Conservation (phyloP, 2,329 filamentous ascomycete species). For the Cladosporium sp. region DNA sequence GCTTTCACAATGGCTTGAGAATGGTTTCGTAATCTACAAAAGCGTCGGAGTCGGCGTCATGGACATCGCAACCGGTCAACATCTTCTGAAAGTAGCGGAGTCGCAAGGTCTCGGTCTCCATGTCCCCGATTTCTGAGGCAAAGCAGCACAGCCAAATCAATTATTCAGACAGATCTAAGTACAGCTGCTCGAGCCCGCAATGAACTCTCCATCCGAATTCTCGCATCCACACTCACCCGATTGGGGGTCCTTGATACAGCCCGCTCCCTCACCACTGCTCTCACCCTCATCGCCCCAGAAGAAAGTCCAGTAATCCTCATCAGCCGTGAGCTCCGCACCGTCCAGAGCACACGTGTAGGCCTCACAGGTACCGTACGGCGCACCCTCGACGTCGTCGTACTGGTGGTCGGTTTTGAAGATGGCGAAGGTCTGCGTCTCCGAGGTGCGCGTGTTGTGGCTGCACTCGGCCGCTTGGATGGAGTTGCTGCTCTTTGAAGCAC, state of each 20-base stretch:
- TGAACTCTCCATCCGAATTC: constrained; percentile 38
- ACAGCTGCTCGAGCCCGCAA: constrained; percentile 25
- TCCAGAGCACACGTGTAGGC: constrained; percentile 40
- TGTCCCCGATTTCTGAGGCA: neutral
- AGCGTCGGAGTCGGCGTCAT: constrained; percentile 64
- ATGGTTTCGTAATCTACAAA: constrained; percentile 66
- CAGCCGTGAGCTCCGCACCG: constrained; percentile 26
- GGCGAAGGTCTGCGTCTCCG: constrained; percentile 36
- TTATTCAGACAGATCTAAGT: too few relatives aligned
- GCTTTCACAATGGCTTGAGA: constrained; percentile 54
- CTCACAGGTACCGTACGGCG: constrained; percentile 46
- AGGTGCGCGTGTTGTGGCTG: constrained; percentile 38
- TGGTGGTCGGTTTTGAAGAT: constrained; percentile 43
- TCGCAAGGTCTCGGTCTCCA: neutral
- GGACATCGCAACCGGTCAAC: constrained; percentile 61
- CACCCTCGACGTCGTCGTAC: constrained; percentile 41
- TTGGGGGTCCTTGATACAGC: constrained; percentile 38
- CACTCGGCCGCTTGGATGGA: constrained; percentile 43
- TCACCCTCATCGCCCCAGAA: constrained; percentile 30
- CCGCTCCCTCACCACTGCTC: constrained; percentile 29
- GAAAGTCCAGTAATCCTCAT: constrained; percentile 40
- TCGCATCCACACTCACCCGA: constrained; percentile 41
- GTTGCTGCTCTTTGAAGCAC: constrained; percentile 30
- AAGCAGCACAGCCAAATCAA: neutral
- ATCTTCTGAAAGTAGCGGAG: constrained; percentile 47